Evolutionary conservation across 2,329 filamentous ascomycete species (phyloP), one percentile per base, ranked within the genome.

Genomic region (Apiospora phragmitis): DNA sequence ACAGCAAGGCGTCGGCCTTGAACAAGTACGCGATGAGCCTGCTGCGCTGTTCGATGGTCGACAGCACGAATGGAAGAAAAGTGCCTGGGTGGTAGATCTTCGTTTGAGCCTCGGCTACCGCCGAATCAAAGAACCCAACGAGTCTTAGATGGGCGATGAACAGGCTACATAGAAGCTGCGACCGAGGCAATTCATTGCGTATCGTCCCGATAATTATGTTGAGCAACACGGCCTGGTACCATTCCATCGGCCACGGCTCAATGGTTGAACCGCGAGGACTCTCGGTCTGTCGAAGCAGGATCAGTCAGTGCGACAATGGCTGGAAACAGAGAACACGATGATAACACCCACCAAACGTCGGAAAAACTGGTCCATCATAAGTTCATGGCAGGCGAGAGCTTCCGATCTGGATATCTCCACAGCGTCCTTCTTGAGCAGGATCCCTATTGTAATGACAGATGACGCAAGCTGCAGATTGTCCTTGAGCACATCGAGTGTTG

Each of bases 1-100:
- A 69, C 18, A 69, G 5, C 12, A 59, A 45, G 9, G 59, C 43
- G 16, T 69, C 67, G 21, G n/a, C 55, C 18, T 71, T 71, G 42
- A 71, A 69, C 38, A 71, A 21, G 26, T 55, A 69, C 41, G 32
- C n/a, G 11, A 68, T 29, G 29, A 66, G 55, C 18, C 70, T 71
- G 24, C 29, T 66, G 7, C 42, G 41, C 16, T n/a, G 11, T 9
- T 69, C 67, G 9, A 21, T 24, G 9, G 29, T 2, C 7, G 24
- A 21, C 38, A 38, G 11, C 29, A 69, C 12, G 24, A n/a, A 69
- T 9, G 67, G 67, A 21, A 26, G n/a, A 45, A 69, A 71, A 7
- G 67, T 67, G 32, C 67, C 67, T 14, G 70, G 55, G 16, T 65
- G 65, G 38, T 71, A 62, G 8, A 14, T 65, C 9, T 62, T 29